Base-by-base conservation (phyloP, 2,329 filamentous ascomycete species). In the Cytospora leucostoma region DNA sequence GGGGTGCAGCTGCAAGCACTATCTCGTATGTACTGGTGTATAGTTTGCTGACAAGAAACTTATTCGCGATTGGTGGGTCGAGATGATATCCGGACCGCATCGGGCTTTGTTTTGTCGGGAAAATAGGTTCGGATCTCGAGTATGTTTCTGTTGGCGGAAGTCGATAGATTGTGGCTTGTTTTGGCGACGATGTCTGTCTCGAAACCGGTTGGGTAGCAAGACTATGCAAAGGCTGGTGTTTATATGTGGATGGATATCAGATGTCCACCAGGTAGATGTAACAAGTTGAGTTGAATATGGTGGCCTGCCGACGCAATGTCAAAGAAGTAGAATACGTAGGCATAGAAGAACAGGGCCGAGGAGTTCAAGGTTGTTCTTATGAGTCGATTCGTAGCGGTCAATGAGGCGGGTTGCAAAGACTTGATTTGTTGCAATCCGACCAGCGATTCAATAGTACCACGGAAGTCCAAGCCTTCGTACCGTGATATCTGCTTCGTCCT, bases 1-100 rank as follows among this genome's bases (percentile, higher is more conserved):
- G 58, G 58, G 51, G 58, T 61, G 58, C 58, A 61, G 58, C 47
- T 55, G 58, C 21, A 52, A 37, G 51, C 40, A 49, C 58, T 61
- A 61, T 32, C 32, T 55, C 51, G 49, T 49, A 61, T 61, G 58
- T 51, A 32, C 58, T 40, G 47, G 21, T 61, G 49, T 61, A 19
- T 27, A 51, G 4, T 21, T 44, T 54, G 58, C 58, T 49, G 58
- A 61, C 51, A 32, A 33, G 51, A 33, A 38, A 33, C n/a, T 21
- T 21, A 54, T 55, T 49, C 58, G 51, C 38, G 58, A 61, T 61
- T 55, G 58, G 58, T 49, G 53, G 58, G 54, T 55, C 58, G 38
- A 32, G 35, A 10, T 47, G 15, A 44, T 19, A 55, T 61, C 49
- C 58, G 58, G 58, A 40, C 58, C 58, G 51, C 51, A 40, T 55